phyloP scores from a whole-genome alignment of 768 basidiomycete species.

The Boletus rubropictus region DNA sequence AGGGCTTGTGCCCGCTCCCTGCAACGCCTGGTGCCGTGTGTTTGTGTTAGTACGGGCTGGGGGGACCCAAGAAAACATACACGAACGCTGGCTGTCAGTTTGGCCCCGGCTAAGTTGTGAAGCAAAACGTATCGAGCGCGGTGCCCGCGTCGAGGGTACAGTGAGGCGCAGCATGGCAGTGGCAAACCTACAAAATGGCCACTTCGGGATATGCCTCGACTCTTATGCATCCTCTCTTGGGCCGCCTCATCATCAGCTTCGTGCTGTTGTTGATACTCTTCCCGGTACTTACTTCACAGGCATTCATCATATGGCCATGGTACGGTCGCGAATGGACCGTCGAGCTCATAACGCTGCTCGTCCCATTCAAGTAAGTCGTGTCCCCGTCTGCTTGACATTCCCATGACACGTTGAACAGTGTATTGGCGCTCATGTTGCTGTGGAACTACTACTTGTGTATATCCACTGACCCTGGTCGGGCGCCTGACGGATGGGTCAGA shows the following conservation, averaged over 20 bases:
- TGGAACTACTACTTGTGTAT: conserved; percentile 90
- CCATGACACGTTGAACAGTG: conserved; percentile 36
- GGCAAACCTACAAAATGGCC: conserved; percentile 1
- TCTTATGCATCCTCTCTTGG: conserved; percentile 45
- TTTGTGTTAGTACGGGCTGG: conserved; percentile 2
- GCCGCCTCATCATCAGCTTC: conserved; percentile 58
- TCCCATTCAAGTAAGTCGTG: conserved; percentile 84
- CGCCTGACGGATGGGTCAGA: conserved; percentile 74
- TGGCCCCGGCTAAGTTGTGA: conserved; percentile 3
- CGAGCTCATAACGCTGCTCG: conserved; percentile 67
- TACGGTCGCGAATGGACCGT: conserved; percentile 71
- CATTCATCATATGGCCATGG: conserved; percentile 91
- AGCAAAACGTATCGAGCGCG: conserved; percentile 6
- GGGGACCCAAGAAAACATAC: background rate
- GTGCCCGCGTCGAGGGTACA: conserved; percentile 4
- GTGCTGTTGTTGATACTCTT: conserved; percentile 75
- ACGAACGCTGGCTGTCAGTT: background rate
- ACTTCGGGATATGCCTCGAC: conserved; percentile 6
- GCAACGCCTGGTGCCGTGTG: background rate
- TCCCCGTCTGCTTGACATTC: conserved; percentile 2
- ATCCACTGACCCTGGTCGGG: conserved; percentile 75
- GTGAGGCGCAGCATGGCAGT: conserved; percentile 17
- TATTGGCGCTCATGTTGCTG: conserved; percentile 68
- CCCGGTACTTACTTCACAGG: conserved; percentile 84
- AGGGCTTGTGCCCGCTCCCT: background rate